A percentile compares a stretch with the other conserved stretches of the same genome.
Conservation (phyloP, 2,329 filamentous ascomycete genomes). For the Tolypocladium cylindrosporum region DNA sequence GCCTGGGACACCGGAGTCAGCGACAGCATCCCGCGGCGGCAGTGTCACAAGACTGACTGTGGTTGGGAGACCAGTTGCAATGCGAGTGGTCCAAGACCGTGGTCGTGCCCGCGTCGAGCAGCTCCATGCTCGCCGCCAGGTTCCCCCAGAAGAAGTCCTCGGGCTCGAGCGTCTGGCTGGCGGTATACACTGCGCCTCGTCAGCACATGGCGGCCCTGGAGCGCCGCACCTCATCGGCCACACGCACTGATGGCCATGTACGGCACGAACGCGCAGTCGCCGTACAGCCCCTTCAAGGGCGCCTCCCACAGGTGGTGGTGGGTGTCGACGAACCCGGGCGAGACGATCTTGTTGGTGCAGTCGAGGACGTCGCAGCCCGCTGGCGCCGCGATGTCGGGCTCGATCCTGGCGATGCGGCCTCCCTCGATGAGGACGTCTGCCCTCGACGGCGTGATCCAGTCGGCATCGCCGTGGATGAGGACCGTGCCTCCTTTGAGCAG, state of each 20-base stretch:
- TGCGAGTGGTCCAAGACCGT: background rate
- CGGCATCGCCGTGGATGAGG: background rate
- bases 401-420: background rate
- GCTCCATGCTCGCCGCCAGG: background rate
- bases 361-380: constrained; percentile 21
- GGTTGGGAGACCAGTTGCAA: background rate
- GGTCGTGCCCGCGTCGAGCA: background rate
- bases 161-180: background rate
- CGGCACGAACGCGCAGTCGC: background rate
- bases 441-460: background rate
- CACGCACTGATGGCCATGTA: background rate
- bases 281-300: constrained; percentile 12
- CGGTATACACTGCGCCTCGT: background rate
- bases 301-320: constrained; percentile 36
- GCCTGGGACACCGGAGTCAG: background rate
- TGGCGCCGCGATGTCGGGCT: background rate
- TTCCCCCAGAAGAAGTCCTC: background rate
- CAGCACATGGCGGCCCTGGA: background rate
- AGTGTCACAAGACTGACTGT: background rate
- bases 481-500: background rate
- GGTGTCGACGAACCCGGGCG: constrained; percentile 31
- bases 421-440: background rate
- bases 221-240: background rate
- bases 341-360: constrained; percentile 26
- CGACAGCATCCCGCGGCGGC: background rate